phyloP scores from a whole-genome alignment of 2,329 filamentous ascomycete species.

The Fusarium transvaalense region DNA sequence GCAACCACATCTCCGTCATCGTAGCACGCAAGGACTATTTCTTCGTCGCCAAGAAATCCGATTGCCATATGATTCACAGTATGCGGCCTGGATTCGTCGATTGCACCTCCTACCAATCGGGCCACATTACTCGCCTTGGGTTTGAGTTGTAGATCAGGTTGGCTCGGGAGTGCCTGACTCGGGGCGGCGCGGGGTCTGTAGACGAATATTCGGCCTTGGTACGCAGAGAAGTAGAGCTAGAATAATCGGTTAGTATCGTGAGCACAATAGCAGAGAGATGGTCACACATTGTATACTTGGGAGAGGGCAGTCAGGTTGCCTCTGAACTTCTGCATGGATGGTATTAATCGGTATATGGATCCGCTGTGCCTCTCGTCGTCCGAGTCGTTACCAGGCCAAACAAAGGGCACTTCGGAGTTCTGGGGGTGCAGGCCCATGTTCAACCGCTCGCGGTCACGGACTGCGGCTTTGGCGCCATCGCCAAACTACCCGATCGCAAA shows the following conservation, averaged over 20 bases:
- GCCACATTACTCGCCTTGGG: slow-evolving; percentile 59
- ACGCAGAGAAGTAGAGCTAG: slow-evolving; percentile 72
- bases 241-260: slow-evolving; percentile 20
- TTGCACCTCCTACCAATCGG: slow-evolving; percentile 61
- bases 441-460: slow-evolving; percentile 54
- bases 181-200: slow-evolving; percentile 63
- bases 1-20: slow-evolving; percentile 82
- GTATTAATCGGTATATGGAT: slow-evolving; percentile 51
- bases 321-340: slow-evolving; percentile 57
- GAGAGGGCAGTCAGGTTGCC: slow-evolving; percentile 71
- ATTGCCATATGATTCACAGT: slow-evolving; percentile 77
- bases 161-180: slow-evolving; percentile 61
- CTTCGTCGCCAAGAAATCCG: slow-evolving; percentile 75
- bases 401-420: slow-evolving; percentile 46
- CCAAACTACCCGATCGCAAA: slow-evolving; percentile 53
- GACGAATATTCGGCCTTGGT: slow-evolving; percentile 68
- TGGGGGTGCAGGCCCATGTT: slow-evolving; percentile 42
- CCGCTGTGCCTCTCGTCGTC: slow-evolving; percentile 41
- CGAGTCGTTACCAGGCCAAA: slow-evolving; percentile 48
- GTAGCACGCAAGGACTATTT: slow-evolving; percentile 75
- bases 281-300: slow-evolving; percentile 65
- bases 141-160: slow-evolving; percentile 64
- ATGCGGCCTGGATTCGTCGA: slow-evolving; percentile 67
- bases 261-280: slow-evolving; percentile 1
- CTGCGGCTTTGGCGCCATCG: slow-evolving; percentile 49